Evolutionary conservation across 2,329 filamentous ascomycete species (phyloP).

Genomic region (Claviceps cyperi): DNA sequence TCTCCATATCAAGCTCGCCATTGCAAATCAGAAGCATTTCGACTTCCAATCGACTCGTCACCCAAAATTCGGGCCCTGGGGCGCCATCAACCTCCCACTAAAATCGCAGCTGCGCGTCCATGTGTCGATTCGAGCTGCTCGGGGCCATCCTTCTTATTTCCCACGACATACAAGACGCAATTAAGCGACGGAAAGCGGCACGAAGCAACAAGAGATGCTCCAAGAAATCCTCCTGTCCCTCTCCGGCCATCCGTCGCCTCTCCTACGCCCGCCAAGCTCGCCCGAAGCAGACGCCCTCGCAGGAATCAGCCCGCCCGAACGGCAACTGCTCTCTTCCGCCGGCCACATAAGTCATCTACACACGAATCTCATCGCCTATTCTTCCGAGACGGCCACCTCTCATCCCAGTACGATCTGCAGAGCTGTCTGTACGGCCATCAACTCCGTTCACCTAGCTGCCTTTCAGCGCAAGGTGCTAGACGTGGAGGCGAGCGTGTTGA

Average conservation of each 20-base stretch:
- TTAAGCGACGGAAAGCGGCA: conserved; percentile 20
- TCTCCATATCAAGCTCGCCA: too few relatives aligned
- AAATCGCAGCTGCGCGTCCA: conserved; percentile 12
- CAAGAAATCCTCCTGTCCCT: conserved; percentile 97
- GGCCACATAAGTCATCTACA: conserved; percentile 69
- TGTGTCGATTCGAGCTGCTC: conserved; percentile 41
- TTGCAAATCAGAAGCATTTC: too few relatives aligned
- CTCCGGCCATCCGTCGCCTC: conserved; percentile 80
- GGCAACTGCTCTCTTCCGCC: conserved; percentile 63
- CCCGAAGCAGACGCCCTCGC: conserved; percentile 31
- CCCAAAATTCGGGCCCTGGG: too few relatives aligned
- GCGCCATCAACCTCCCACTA: not conserved
- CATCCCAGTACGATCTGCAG: conserved; percentile 77
- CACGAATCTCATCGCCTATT: conserved; percentile 52
- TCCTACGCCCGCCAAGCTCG: conserved; percentile 46
- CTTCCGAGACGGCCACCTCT: conserved; percentile 49
- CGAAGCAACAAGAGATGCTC: conserved; percentile 50
- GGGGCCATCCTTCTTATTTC: conserved; percentile 34
- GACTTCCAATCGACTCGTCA: too few relatives aligned
- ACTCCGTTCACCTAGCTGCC: conserved; percentile 56
- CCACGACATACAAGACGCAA: conserved; percentile 27
- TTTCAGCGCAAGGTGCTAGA: conserved; percentile 78
- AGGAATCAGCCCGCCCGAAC: conserved; percentile 61
- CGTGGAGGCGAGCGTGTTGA: conserved; percentile 67
- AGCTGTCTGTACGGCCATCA: conserved; percentile 68